Evolutionary conservation across 768 basidiomycete genomes (phyloP), one percentile per base, ranked within the genome.

Genomic region (Leccinum uliginosum): DNA sequence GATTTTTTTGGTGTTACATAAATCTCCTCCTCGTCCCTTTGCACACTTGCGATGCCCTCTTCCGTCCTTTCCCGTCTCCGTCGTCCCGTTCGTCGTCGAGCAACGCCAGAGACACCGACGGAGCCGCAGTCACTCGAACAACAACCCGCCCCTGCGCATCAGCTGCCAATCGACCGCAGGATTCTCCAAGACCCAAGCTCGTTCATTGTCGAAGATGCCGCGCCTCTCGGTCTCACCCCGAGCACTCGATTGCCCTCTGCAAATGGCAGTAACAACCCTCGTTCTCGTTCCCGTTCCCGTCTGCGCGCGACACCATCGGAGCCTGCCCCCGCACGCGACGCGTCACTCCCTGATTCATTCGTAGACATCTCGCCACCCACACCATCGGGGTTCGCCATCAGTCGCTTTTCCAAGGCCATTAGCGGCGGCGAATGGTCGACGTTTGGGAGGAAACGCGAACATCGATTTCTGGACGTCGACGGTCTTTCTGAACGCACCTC

Each of bases 41-140:
- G 8, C 1, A 2, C 10, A 0, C 0, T 23, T 6, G 55, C 14
- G 24, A 62, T 60, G 24, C 63, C 75, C 65, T 65, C 65, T 30
- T 64, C 66, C 12, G 58, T 75, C 29, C 53, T 78, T 49, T 62
- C 71, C 17, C 73, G 74, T 45, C 54, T 78, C 29, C 72, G 73
- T 15, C 64, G 58, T 35, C 57, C 62, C 38, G 64, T 59, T 40
- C 64, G 59, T 56, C 66, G 64, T 51, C 67, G 63, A 35, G 50
- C 62, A 27, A 51, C 66, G 38, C 43, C 55, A 51, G 58, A 57
- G 49, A 58, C n/a, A 9, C 43, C 38, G n/a, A 15, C 43, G 12
- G 5, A 24, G 4, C 51, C 27, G 30, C 50, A 54, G 17, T n/a
- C 17, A 3, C 24, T 38, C 4, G 38, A n/a, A 43, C 19, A 35